Base-by-base conservation (phyloP, 129 eudicot species). In the Chrysanthemum lavandulifolium region DNA sequence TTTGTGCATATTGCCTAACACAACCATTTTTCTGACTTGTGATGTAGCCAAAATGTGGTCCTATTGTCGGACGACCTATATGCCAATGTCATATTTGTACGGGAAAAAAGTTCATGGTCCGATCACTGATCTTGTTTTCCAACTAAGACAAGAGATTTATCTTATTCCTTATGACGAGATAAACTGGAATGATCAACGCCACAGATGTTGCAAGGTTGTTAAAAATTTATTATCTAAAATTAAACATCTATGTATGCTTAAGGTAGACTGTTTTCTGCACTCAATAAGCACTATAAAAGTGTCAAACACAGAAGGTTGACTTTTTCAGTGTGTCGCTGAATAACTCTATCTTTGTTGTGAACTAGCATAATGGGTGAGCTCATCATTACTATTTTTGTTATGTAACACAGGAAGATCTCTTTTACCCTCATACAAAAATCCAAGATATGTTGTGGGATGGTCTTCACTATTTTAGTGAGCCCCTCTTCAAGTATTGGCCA, bases 371-470 rank as follows among this genome's bases (percentile, higher is more conserved):
- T 31, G 4, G 31, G 31, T 29, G 31, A 29, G 66, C 67, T 61
- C 67, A 29, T 13, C 14, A 6, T 62, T 62, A 62, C 4, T 0
- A 3, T 4, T 11, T 27, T 4, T 60, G 6, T 60, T 0, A 4
- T 52, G 67, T 0, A 64, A 55, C 52, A 75, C 73, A 84, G 91
- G 96, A 86, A 15, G 96, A 88, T 78, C 70, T 86, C 25, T 83
- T 79, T 69, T 83, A 83, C 55, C 91, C 87, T 56, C 96, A 88
- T 51, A 59, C 87, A 51, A 59, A 31, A 1, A 12, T 88, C 23
- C 96, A 88, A 82, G 96, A 88, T 71, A 43, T 86, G 15, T 63
- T 88, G 1, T 88, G 96, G 96, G 87, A 86, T 65, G 76, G 80
- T 13, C 87, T 88, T 40, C 73, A 88, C 29, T 86, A 88, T 74